phyloP scores from a whole-genome alignment of 2,329 filamentous ascomycete genomes.

The Sporothrix pseudoabietina region DNA sequence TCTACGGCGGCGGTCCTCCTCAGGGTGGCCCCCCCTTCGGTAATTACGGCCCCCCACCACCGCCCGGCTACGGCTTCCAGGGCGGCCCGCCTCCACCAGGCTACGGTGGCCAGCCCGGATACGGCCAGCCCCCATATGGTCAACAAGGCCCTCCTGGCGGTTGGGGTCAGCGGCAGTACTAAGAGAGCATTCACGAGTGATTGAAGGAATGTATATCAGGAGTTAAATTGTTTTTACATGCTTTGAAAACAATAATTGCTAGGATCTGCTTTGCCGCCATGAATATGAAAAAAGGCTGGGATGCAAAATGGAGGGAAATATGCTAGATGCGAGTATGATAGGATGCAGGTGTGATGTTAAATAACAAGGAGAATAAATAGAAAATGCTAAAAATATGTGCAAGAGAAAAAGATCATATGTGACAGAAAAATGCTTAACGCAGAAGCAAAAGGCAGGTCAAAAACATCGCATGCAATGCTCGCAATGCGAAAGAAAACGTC shows the following conservation, averaged over 20 bases:
- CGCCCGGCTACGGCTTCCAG: conserved; percentile 22
- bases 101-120: conserved; percentile 26
- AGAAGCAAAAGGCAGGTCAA: background rate
- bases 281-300: background rate
- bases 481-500: background rate
- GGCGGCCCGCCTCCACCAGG: conserved; percentile 25
- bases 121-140: conserved; percentile 30
- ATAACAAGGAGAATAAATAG: background rate
- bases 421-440: background rate
- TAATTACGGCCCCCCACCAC: background rate
- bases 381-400: background rate
- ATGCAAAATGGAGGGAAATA: background rate
- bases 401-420: background rate
- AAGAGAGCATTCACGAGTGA: conserved; percentile 22
- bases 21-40: background rate
- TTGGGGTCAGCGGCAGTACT: conserved; percentile 33
- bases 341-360: background rate
- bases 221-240: background rate
- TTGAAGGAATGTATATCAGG: conserved; percentile 12
- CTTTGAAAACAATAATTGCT: background rate
- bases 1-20: conserved; percentile 14
- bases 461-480: background rate
- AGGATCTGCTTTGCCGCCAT: background rate
- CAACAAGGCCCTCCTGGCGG: conserved; percentile 26
- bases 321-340: background rate